Conservation (phyloP, 2,329 filamentous ascomycete genomes). For the Aspergillus candidus region DNA sequence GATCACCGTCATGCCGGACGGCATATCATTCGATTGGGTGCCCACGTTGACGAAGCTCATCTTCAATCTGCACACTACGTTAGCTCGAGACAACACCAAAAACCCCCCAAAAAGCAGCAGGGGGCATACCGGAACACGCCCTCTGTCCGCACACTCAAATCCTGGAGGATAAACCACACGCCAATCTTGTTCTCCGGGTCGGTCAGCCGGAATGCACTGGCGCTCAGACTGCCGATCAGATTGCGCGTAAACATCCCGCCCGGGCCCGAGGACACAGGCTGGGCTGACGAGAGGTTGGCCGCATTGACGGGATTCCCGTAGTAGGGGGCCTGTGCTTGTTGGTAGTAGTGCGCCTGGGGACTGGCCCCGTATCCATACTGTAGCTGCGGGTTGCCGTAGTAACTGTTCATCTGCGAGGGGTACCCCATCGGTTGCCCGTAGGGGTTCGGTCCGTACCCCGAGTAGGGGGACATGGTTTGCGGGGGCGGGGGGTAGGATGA, state of each 20-base stretch:
- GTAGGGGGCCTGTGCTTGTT: constrained; percentile 13
- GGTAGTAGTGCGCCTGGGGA: constrained; percentile 28
- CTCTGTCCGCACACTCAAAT: constrained; percentile 89
- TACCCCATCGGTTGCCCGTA: constrained; percentile 38
- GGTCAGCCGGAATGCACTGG: constrained; percentile 77
- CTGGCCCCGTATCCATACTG: constrained; percentile 28
- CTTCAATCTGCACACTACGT: constrained; percentile 46
- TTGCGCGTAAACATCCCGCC: constrained; percentile 91
- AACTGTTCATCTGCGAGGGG: constrained; percentile 28
- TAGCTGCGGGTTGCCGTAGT: constrained; percentile 31
- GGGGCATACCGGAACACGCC: constrained; percentile 70
- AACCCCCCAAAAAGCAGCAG: no score
- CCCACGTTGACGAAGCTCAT: constrained; percentile 83
- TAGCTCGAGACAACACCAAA: constrained; percentile 3
- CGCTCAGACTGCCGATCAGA: constrained; percentile 83
- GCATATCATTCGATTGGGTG: constrained; percentile 33
- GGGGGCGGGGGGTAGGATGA: constrained; percentile 61
- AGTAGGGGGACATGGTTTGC: constrained; percentile 32
- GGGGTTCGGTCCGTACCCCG: constrained; percentile 33
- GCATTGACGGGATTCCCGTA: constrained; percentile 27
- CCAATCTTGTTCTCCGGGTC: constrained; percentile 76
- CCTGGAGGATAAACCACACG: constrained; percentile 95
- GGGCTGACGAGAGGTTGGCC: constrained; percentile 32
- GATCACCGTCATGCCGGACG: constrained; percentile 46
- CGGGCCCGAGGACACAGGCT: constrained; percentile 42